Evolutionary conservation across 2,329 filamentous ascomycete genomes (phyloP), one percentile per base, ranked within the genome.

Genomic region (Colletotrichum theobromicola): DNA sequence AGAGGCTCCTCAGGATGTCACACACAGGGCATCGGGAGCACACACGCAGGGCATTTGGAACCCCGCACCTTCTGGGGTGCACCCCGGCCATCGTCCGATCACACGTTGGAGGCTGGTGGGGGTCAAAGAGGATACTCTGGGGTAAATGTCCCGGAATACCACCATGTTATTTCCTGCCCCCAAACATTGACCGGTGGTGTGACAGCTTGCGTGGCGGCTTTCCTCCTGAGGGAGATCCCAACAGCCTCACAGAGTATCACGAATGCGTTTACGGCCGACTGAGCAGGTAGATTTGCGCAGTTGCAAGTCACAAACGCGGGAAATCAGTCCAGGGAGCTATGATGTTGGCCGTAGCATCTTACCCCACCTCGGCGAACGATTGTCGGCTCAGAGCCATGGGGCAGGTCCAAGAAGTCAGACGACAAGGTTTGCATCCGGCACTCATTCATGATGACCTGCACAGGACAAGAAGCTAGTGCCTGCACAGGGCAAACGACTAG

Each of bases 1-100:
- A 9, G 6, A 35, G 26, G 1, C 28, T n/a, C 34, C 60, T 50
- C 60, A 50, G 21, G 67, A 55, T 55, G 61, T 6, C 60, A 70
- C 71, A 70, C 67, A 67, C 71, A 74, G 71, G 71, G 67, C 66
- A 70, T 12, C 16, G 8, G 21, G 28, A 37, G 24, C 53, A 68
- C 70, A 76, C 78, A 80, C 78, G 76, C 78, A 80, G 79, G 78
- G 75, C 78, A 78, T 58, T 21, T 18, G 9, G 32, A 50, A 74
- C 71, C 71, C 71, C 71, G 71, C 71, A 72, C 57, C n/a, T 28
- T 16, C 42, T 18, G 7, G n/a, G 18, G 37, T 28, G 15, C 34
- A 67, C 42, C 64, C 70, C 24, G 34, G 70, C 46, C 55, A 35
- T 68, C 64, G 32, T 69, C 64, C 57, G 70, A 62, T 72, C n/a